A percentile compares a stretch with the other conserved stretches of the same genome.
Evolutionary conservation across 2,329 filamentous ascomycete species (phyloP).

Genomic region (Elsinoe fawcettii): DNA sequence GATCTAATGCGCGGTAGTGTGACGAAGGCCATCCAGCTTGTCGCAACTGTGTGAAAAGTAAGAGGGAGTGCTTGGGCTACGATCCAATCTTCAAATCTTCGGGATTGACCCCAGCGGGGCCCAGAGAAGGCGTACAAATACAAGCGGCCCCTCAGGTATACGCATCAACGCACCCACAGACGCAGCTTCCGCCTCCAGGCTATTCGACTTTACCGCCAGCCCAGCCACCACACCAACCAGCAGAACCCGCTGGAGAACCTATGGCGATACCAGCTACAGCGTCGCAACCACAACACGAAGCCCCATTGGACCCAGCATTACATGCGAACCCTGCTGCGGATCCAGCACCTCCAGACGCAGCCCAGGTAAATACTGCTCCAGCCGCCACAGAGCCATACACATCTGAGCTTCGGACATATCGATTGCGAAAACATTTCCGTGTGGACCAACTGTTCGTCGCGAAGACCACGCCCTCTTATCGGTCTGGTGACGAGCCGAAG

Average conservation of each 20-base stretch:
- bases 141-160: not conserved
- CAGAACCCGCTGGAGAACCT: conserved; percentile 44
- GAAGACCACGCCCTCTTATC: conserved; percentile 46
- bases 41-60: conserved; percentile 82
- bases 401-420: not conserved
- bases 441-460: conserved; percentile 66
- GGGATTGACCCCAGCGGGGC: not conserved
- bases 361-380: conserved; percentile 17
- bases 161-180: not conserved
- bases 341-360: conserved; percentile 34
- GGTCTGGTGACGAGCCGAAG: not conserved
- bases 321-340: conserved; percentile 14
- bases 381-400: not conserved
- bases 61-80: conserved; percentile 79
- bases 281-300: conserved; percentile 24
- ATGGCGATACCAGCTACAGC: conserved; percentile 29
- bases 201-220: conserved; percentile 25
- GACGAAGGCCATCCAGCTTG: conserved; percentile 92
- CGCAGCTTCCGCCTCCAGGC: not conserved
- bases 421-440: conserved; percentile 42
- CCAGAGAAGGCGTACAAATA: not conserved
- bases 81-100: conserved; percentile 69
- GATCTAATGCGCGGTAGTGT: conserved; percentile 52
- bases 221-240: conserved; percentile 62
- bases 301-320: not conserved